phyloP scores from a whole-genome alignment of 352 stramenopile species.

The Pythium angustatum region DNA sequence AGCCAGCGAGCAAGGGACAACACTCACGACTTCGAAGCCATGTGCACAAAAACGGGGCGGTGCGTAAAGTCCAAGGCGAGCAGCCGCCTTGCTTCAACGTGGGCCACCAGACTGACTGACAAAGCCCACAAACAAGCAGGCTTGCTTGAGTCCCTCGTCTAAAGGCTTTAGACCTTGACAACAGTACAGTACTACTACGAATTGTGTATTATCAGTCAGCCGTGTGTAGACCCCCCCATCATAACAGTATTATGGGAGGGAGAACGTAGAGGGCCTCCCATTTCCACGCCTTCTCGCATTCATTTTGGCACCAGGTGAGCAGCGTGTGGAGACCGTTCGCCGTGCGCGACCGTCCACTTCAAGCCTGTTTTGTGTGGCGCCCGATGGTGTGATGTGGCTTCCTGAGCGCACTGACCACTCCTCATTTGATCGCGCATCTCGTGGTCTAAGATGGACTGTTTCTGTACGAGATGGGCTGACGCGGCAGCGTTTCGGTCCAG shows the following conservation, averaged over 20 bases:
- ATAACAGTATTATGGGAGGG: no score
- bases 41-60: conserved; percentile 7
- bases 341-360: not conserved
- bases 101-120: not conserved
- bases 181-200: no score
- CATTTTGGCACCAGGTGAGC: not conserved
- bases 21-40: conserved; percentile 14
- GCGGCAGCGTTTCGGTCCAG: conserved; percentile 19
- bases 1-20: not conserved
- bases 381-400: conserved; percentile 15
- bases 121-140: not conserved
- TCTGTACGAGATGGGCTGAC: conserved; percentile 17
- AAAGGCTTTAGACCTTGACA: no score
- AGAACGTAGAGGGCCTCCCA: no score
- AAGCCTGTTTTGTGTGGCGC: not conserved
- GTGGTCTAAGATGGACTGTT: conserved; percentile 15
- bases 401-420: conserved; percentile 9
- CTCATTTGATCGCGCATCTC: conserved; percentile 19
- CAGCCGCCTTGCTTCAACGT: conserved; percentile 13
- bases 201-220: no score
- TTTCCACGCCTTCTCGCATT: no score
- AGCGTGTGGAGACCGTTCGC: not conserved
- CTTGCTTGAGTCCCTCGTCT: no score
- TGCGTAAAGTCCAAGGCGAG: conserved; percentile 18
- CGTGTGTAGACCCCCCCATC: no score